phyloP scores from a whole-genome alignment of 1,284 basidiomycete species.

The Leccinum angustisporum region DNA sequence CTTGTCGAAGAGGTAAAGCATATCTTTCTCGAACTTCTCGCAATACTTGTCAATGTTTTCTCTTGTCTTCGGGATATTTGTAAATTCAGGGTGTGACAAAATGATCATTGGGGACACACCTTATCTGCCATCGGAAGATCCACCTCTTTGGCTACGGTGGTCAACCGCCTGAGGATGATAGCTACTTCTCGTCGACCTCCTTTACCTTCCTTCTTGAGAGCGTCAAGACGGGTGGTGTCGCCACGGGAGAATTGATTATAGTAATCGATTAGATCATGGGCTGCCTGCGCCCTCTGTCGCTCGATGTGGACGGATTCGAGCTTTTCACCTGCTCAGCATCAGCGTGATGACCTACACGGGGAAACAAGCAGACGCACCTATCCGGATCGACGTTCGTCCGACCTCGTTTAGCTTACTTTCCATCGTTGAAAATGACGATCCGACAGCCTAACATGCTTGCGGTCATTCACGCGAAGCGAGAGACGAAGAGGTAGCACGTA shows the following conservation, averaged over 20 bases:
- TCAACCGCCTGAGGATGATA: slow-evolving; percentile 84
- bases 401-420: slow-evolving; percentile 92
- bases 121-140: slow-evolving; percentile 81
- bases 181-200: slow-evolving; percentile 90
- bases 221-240: slow-evolving; percentile 78
- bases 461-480: slow-evolving; percentile 3
- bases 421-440: slow-evolving; percentile 81
- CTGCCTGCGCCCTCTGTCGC: slow-evolving; percentile 90
- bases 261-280: slow-evolving; percentile 92
- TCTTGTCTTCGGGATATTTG: slow-evolving; percentile 54
- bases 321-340: slow-evolving; percentile 73
- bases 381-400: slow-evolving; percentile 90
- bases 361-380: slow-evolving; percentile 55
- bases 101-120: slow-evolving; percentile 42
- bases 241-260: slow-evolving; percentile 92
- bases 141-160: slow-evolving; percentile 89
- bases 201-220: slow-evolving; percentile 82
- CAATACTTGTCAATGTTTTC: slow-evolving; percentile 94
- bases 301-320: slow-evolving; percentile 94
- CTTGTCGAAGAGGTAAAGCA: slow-evolving; percentile 93
- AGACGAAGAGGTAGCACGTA: slow-evolving; percentile 34
- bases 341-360: slow-evolving; percentile 11
- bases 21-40: slow-evolving; percentile 98
- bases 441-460: slow-evolving; percentile 59
- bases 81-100: background rate